phyloP scores from a whole-genome alignment of 108 stramenopile species.

The Mediolabrus comicus region DNA sequence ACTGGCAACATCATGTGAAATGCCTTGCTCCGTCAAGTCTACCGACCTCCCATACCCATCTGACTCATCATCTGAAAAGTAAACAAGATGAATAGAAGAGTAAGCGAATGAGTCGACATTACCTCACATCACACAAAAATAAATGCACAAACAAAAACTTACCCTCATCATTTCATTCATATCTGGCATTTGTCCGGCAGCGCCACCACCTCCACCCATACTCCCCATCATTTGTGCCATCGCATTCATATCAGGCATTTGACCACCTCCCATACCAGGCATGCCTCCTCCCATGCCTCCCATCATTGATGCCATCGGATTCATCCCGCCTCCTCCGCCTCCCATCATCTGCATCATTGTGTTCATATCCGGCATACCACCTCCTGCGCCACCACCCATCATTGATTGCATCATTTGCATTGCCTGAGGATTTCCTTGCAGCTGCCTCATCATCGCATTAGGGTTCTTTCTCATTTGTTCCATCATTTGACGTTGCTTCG shows the following conservation, averaged over 20 bases:
- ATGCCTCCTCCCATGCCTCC: conserved; percentile 55
- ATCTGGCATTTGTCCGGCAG: not conserved
- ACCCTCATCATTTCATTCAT: conserved; percentile 45
- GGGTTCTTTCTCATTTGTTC: conserved; percentile 88
- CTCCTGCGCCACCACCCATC: conserved; percentile 47
- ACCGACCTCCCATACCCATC: conserved; percentile 64
- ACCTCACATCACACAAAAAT: too few relatives aligned
- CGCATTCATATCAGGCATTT: conserved; percentile 51
- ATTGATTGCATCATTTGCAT: conserved; percentile 81
- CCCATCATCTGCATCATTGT: conserved; percentile 51
- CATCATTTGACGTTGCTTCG: conserved; percentile 70
- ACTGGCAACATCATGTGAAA: too few relatives aligned
- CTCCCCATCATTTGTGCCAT: conserved; percentile 40
- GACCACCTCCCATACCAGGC: conserved; percentile 47
- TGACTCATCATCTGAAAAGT: conserved; percentile 49
- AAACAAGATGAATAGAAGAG: too few relatives aligned
- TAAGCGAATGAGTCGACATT: too few relatives aligned
- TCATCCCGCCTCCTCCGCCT: conserved; percentile 56
- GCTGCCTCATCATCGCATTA: conserved; percentile 70
- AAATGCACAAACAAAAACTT: too few relatives aligned
- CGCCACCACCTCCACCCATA: conserved; percentile 20
- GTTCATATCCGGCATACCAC: conserved; percentile 66
- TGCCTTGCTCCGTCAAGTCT: conserved; percentile 72
- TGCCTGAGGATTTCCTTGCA: conserved; percentile 85
- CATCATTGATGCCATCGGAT: conserved; percentile 40